Conservation (phyloP, 176 grass and related monocot species). For the Neostapfia colusana region DNA sequence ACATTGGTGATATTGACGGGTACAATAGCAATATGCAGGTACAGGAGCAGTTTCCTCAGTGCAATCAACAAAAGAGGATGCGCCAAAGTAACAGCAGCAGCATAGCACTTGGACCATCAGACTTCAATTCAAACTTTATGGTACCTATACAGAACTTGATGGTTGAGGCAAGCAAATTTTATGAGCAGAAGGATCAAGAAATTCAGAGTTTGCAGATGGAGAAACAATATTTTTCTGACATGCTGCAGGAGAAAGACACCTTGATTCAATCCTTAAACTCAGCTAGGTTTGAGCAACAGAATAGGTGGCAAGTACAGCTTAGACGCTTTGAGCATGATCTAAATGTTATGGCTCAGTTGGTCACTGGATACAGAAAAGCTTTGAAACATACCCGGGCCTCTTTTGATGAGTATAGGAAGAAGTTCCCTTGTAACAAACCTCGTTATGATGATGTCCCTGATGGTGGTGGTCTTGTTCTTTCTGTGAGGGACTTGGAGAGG, state of each 20-base stretch:
- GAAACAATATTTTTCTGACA: constrained; percentile 44
- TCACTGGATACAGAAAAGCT: constrained; percentile 55
- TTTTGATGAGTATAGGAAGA: constrained; percentile 66
- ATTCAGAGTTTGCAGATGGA: constrained; percentile 44
- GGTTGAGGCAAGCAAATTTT: constrained; percentile 49
- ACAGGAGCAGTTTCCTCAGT: constrained; percentile 47
- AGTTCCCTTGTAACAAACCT: constrained; percentile 56
- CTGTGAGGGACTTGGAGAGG: constrained; percentile 62
- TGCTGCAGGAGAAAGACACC: constrained; percentile 62
- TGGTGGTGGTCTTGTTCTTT: constrained; percentile 71
- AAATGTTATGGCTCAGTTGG: constrained; percentile 66
- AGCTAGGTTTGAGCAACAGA: constrained; percentile 36
- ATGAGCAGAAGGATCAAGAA: constrained; percentile 58
- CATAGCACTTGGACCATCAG: constrained; percentile 35
- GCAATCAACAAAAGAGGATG: constrained; percentile 39
- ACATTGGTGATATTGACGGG: constrained; percentile 68
- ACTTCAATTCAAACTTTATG: constrained; percentile 43
- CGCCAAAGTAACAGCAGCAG: constrained; percentile 31
- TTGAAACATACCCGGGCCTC: constrained; percentile 46
- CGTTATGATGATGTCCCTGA: constrained; percentile 56
- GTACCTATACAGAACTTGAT: constrained; percentile 43
- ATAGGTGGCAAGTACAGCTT: constrained; percentile 60
- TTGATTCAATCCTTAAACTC: constrained; percentile 52
- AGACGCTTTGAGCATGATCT: constrained; percentile 70
- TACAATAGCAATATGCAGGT: constrained; percentile 49